Evolutionary conservation across 1,284 basidiomycete genomes (phyloP).

Genomic region (Leccinum angustisporum): DNA sequence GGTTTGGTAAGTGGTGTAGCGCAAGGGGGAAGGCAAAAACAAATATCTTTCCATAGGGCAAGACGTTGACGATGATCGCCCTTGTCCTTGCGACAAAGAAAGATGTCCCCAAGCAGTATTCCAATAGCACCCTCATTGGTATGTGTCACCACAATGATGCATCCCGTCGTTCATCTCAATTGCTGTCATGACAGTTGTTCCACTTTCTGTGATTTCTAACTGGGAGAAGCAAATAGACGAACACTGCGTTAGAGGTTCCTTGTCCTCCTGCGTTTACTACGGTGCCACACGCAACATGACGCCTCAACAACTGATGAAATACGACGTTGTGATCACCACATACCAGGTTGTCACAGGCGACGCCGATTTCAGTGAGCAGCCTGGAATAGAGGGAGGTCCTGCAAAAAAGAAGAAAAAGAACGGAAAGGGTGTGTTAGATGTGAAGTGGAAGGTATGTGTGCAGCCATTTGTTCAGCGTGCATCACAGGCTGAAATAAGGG

Average conservation of each 20-base stretch:
- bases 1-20: slow-evolving; percentile 47
- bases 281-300: slow-evolving; percentile 63
- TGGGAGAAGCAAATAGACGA: slow-evolving; percentile 89
- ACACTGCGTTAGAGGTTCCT: slow-evolving; percentile 59
- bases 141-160: slow-evolving; percentile 18
- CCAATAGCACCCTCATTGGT: slow-evolving; percentile 76
- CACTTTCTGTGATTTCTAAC: slow-evolving; percentile 85
- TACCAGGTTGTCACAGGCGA: slow-evolving; percentile 56
- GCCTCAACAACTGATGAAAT: slow-evolving; percentile 58
- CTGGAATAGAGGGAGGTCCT: slow-evolving; percentile 21
- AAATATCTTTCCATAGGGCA: slow-evolving; percentile 52
- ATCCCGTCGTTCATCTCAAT: slow-evolving; percentile 3
- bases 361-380: slow-evolving; percentile 21
- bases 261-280: slow-evolving; percentile 70
- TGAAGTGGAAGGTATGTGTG: neutral
- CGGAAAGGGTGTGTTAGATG: slow-evolving; percentile 34
- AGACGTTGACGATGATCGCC: slow-evolving; percentile 81
- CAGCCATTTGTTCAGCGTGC: slow-evolving; percentile 54
- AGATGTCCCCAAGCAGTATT: slow-evolving; percentile 57
- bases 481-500: slow-evolving; percentile 17
- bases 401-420: slow-evolving; percentile 59
- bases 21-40: neutral
- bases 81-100: slow-evolving; percentile 74
- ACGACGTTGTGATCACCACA: slow-evolving; percentile 88
- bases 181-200: slow-evolving; percentile 59